phyloP scores from a whole-genome alignment of 257 asterid species.

The Solanum lignicaule region DNA sequence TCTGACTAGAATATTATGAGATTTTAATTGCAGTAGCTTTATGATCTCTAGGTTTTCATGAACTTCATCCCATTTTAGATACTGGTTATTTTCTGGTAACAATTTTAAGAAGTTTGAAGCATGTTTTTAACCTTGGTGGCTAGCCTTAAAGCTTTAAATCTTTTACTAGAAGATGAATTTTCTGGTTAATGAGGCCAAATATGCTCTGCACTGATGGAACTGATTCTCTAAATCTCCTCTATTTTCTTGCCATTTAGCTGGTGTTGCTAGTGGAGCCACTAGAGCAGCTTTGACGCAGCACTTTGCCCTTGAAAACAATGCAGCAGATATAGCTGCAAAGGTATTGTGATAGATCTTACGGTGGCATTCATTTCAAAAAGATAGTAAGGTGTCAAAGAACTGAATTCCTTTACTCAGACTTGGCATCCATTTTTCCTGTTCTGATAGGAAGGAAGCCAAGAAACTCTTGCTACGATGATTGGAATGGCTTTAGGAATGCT shows the following conservation, averaged over 20 bases:
- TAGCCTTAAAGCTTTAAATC: background rate
- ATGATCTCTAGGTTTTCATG: background rate
- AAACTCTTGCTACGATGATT: slow-evolving; percentile 89
- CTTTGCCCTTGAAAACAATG: slow-evolving; percentile 95
- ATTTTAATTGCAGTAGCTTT: background rate
- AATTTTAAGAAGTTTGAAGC: background rate
- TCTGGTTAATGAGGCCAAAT: background rate
- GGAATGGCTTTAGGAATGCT: slow-evolving; percentile 99
- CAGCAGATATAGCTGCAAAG: slow-evolving; percentile 97
- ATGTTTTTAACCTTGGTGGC: background rate
- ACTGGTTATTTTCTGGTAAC: background rate
- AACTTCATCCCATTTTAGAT: background rate
- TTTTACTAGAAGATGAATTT: background rate
- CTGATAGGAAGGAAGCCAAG: slow-evolving; percentile 95
- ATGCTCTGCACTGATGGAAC: background rate
- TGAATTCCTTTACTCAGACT: background rate
- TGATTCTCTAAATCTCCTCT: background rate
- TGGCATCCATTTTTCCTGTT: background rate
- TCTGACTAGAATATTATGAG: background rate
- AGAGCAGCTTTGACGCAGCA: slow-evolving; percentile 98
- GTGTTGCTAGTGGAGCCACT: slow-evolving; percentile 99
- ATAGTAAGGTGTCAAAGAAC: background rate
- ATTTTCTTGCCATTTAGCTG: slow-evolving; percentile 47
- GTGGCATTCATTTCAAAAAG: background rate
- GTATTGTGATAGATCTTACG: slow-evolving; percentile 17